These are phyloP conservation scores for Phyllosticta capitalensis DNA, from an alignment of 2,329 filamentous ascomycete genomes.

Conservation along the genomic window DNA sequence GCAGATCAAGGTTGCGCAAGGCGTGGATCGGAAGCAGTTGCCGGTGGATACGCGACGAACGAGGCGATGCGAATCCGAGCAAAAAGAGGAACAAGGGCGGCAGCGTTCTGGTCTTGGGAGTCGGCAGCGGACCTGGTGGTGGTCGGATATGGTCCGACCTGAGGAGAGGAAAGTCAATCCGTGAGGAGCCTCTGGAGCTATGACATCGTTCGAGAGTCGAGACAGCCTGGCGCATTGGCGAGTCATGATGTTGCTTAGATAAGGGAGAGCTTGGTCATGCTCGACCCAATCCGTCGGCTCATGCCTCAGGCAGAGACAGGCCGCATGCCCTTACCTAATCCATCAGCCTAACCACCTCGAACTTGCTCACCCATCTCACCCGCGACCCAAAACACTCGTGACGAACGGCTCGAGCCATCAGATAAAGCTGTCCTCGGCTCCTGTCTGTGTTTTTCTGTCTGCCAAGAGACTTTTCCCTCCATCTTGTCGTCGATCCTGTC, in stretches of 20 bases:
- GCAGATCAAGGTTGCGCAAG: neutral
- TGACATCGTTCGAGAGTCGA: too few species aligned
- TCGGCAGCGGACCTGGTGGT: neutral
- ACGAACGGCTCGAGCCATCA: neutral
- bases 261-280: neutral
- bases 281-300: neutral
- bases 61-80: neutral
- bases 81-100: conserved; percentile 1
- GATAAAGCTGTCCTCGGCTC: neutral
- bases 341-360: conserved; percentile 3
- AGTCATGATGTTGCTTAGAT: conserved; percentile 4
- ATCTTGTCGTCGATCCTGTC: neutral
- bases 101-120: neutral
- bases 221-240: neutral
- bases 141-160: neutral
- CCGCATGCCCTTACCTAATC: neutral
- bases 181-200: neutral
- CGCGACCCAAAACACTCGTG: too few species aligned
- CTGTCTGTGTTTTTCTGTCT: neutral
- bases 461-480: neutral
- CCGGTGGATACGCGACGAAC: too few species aligned
- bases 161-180: neutral
- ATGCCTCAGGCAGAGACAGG: neutral
- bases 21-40: neutral
- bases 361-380: neutral